Percentiles rank a stretch among this genome's conserved stretches.
Conservation (phyloP, 192 early-diverging fungal genomes). For the Irineochytrium annulatum region DNA sequence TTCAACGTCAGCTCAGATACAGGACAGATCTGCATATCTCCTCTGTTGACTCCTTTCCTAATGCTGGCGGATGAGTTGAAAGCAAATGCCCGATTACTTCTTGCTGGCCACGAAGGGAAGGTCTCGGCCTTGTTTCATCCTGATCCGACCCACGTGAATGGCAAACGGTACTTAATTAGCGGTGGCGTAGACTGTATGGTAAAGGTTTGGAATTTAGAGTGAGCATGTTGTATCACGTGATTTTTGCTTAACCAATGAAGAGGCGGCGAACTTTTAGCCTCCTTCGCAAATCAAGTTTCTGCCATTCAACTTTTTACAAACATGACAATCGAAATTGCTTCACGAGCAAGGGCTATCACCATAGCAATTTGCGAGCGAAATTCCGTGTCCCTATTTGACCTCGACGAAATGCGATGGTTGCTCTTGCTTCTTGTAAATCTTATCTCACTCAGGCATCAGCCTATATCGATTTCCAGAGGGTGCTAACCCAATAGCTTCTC, state of each 20-base stretch:
- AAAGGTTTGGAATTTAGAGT: slow-evolving; percentile 74
- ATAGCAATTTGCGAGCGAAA: slow-evolving; percentile 68
- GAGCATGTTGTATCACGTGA: slow-evolving; percentile 14
- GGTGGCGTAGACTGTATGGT: slow-evolving; percentile 65
- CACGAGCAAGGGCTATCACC: slow-evolving; percentile 33
- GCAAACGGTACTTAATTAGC: slow-evolving; percentile 54
- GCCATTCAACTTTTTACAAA: slow-evolving; percentile 19
- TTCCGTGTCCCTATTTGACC: slow-evolving; percentile 64
- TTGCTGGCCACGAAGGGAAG: slow-evolving; percentile 52
- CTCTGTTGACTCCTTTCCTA: slow-evolving; percentile 42
- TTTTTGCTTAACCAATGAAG: neutral
- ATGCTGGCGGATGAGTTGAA: slow-evolving; percentile 20
- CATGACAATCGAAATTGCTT: slow-evolving; percentile 25
- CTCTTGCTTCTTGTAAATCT: neutral
- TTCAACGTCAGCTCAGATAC: slow-evolving; percentile 39
- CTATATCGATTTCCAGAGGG: slow-evolving; percentile 62
- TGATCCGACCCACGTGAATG: slow-evolving; percentile 10
- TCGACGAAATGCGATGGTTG: slow-evolving; percentile 71
- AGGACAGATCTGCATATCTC: slow-evolving; percentile 56
- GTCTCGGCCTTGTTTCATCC: slow-evolving; percentile 61
- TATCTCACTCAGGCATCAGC: slow-evolving; percentile 5
- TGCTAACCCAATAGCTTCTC: slow-evolving; percentile 37
- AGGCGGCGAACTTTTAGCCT: slow-evolving; percentile 20
- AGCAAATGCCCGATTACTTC: slow-evolving; percentile 8
- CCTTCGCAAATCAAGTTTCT: slow-evolving; percentile 44